A percentile compares a stretch with the other conserved stretches of the same genome.
Conservation (phyloP, 2,329 filamentous ascomycete species). For the Raffaelea deltoideospora region DNA sequence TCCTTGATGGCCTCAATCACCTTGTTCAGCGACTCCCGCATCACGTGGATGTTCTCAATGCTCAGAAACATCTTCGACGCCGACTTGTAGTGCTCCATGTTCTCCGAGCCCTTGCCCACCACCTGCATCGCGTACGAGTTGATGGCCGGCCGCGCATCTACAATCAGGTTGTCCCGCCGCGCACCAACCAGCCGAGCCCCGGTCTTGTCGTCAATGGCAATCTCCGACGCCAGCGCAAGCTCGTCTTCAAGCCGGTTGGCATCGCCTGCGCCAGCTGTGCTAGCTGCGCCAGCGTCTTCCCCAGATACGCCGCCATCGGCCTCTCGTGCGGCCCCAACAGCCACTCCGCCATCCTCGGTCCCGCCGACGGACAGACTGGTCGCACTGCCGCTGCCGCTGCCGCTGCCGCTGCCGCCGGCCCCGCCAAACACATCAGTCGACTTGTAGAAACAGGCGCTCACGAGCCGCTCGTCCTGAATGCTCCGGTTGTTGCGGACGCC, state of each 20-base stretch:
- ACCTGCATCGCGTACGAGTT: slow-evolving; percentile 94
- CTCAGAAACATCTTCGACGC: slow-evolving; percentile 83
- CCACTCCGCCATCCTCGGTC: background rate
- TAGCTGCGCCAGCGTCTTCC: background rate
- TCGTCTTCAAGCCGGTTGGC: slow-evolving; percentile 56
- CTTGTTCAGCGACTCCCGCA: slow-evolving; percentile 79
- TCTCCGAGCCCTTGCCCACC: slow-evolving; percentile 84
- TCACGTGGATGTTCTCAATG: slow-evolving; percentile 97
- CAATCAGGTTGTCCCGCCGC: slow-evolving; percentile 85
- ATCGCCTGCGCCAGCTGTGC: slow-evolving; percentile 30
- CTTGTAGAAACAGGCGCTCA: slow-evolving; percentile 82
- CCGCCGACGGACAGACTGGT: slow-evolving; percentile 15
- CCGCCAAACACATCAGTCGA: slow-evolving; percentile 29
- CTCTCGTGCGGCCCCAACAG: no score
- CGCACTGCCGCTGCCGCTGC: slow-evolving; percentile 6
- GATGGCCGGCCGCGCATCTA: slow-evolving; percentile 85
- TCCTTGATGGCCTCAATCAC: slow-evolving; percentile 87
- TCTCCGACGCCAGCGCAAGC: slow-evolving; percentile 37
- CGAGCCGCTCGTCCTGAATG: slow-evolving; percentile 87
- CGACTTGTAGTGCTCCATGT: slow-evolving; percentile 94
- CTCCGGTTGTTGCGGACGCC: slow-evolving; percentile 79
- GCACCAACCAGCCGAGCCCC: slow-evolving; percentile 60
- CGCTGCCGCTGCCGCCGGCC: slow-evolving; percentile 12
- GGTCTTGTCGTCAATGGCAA: slow-evolving; percentile 40
- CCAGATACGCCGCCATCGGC: background rate